A percentile compares a stretch with the other conserved stretches of the same genome.
Evolutionary conservation across 2,329 filamentous ascomycete species (phyloP).

Genomic region (Cercospora sp.): DNA sequence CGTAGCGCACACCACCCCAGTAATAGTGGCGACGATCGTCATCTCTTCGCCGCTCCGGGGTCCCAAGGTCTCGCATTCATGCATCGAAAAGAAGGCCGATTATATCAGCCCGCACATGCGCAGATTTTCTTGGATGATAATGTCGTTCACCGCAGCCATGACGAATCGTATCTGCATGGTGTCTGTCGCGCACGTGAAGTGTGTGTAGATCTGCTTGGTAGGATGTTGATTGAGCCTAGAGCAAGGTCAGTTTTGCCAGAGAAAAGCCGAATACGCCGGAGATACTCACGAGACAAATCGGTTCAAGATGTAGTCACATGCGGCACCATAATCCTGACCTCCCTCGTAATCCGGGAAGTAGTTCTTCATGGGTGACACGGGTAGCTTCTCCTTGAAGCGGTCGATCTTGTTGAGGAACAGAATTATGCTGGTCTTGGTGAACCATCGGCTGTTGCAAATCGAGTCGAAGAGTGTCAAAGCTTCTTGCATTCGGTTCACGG

Average conservation of each 20-base stretch:
- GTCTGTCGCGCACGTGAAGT: conserved; percentile 98
- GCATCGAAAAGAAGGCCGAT: conserved; percentile 16
- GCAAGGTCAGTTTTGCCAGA: conserved; percentile 21
- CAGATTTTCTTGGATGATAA: conserved; percentile 99
- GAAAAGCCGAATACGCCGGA: neutral
- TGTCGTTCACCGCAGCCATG: conserved; percentile 99
- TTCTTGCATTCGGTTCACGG: conserved; percentile 72
- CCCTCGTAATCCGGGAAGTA: conserved; percentile 82
- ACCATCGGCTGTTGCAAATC: conserved; percentile 72
- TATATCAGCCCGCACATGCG: conserved; percentile 96
- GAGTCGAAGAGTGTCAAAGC: conserved; percentile 70
- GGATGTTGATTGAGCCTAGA: conserved; percentile 86
- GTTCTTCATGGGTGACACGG: conserved; percentile 72
- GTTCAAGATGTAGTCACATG: conserved; percentile 98
- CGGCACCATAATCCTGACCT: conserved; percentile 90
- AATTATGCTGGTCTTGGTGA: conserved; percentile 72
- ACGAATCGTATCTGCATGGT: conserved; percentile 99
- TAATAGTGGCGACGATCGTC: neutral
- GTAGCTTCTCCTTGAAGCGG: conserved; percentile 72
- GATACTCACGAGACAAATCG: conserved; percentile 70
- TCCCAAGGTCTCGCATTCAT: neutral
- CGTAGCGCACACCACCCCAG: conserved; percentile 11
- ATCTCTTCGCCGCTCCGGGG: neutral
- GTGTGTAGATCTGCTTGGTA: conserved; percentile 99
- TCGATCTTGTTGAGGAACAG: conserved; percentile 76